Conservation (phyloP, 2,329 filamentous ascomycete genomes). For the Botrytis squamosa region DNA sequence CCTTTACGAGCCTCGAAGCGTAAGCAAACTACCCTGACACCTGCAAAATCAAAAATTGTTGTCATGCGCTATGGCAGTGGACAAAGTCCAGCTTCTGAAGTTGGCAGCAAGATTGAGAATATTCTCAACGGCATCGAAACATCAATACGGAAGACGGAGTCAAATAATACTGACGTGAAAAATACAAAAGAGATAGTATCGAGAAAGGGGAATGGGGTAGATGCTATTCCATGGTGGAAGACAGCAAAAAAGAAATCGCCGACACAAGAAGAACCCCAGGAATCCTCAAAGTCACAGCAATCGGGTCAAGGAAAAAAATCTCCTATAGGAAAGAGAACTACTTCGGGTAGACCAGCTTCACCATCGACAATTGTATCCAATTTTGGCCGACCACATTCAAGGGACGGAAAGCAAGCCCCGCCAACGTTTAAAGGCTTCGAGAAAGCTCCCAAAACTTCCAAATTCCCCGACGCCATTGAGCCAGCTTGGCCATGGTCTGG, state of each 20-base stretch:
- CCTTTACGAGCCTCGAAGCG: slow-evolving; percentile 4
- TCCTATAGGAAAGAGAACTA: neutral
- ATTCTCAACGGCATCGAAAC: slow-evolving; percentile 49
- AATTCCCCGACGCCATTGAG: slow-evolving; percentile 63
- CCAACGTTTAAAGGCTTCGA: slow-evolving; percentile 31
- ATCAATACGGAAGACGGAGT: neutral
- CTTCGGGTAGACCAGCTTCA: slow-evolving; percentile 12
- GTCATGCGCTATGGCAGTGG: slow-evolving; percentile 59
- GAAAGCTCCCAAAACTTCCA: slow-evolving; percentile 43
- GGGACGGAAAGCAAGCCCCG: slow-evolving; percentile 39
- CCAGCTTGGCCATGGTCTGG: slow-evolving; percentile 71
- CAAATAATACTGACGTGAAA: neutral
- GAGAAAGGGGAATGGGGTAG: slow-evolving; percentile 2
- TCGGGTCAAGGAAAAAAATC: neutral
- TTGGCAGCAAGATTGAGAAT: slow-evolving; percentile 61
- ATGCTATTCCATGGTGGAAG: slow-evolving; percentile 23
- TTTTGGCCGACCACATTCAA: slow-evolving; percentile 7
- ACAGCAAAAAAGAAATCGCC: slow-evolving; percentile 18
- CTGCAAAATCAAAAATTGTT: slow-evolving; percentile 45
- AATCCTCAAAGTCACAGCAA: slow-evolving; percentile 9
- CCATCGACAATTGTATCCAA: slow-evolving; percentile 12
- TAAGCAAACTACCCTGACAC: neutral
- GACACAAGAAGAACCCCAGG: neutral
- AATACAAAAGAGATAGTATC: slow-evolving; percentile 2
- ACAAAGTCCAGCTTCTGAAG: slow-evolving; percentile 43